These are phyloP conservation scores for Erysimum cheiri DNA, from an alignment of 441 rosid species.

Conservation along the genomic window DNA sequence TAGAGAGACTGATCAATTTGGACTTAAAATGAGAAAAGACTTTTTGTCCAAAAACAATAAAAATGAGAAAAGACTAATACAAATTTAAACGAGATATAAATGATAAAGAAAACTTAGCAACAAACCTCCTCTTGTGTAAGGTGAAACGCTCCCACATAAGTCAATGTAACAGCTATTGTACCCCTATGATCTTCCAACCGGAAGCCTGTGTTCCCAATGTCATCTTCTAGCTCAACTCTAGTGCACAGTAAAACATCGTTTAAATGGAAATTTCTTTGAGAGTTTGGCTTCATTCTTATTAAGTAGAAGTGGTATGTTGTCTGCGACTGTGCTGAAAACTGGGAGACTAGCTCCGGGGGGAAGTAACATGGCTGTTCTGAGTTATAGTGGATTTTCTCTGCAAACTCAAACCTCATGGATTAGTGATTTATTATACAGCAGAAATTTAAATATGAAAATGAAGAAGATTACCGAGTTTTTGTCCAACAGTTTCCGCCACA, in stretches of 20 bases:
- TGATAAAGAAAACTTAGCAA: neutral
- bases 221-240: conserved; percentile 59
- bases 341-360: conserved; percentile 72
- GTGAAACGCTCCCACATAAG: conserved; percentile 53
- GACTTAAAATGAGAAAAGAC: neutral
- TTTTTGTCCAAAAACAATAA: no score
- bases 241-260: conserved; percentile 64
- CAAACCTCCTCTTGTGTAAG: conserved; percentile 55
- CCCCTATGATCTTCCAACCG: conserved; percentile 68
- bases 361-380: conserved; percentile 71
- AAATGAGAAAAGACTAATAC: neutral
- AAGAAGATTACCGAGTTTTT: conserved; percentile 51
- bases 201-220: conserved; percentile 47
- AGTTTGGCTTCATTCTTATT: conserved; percentile 57
- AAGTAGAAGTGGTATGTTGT: conserved; percentile 61
- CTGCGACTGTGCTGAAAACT: conserved; percentile 30
- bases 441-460: neutral
- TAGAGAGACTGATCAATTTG: conserved; percentile 11
- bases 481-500: conserved; percentile 55
- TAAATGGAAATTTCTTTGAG: conserved; percentile 45
- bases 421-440: conserved; percentile 26
- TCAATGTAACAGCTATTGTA: conserved; percentile 51
- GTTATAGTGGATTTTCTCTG: conserved; percentile 55
- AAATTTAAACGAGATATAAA: neutral
- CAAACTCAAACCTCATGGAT: conserved; percentile 24